These are phyloP conservation scores for Porogramme epimiltina DNA, from an alignment of 1,284 basidiomycete genomes.

Conservation along the genomic window DNA sequence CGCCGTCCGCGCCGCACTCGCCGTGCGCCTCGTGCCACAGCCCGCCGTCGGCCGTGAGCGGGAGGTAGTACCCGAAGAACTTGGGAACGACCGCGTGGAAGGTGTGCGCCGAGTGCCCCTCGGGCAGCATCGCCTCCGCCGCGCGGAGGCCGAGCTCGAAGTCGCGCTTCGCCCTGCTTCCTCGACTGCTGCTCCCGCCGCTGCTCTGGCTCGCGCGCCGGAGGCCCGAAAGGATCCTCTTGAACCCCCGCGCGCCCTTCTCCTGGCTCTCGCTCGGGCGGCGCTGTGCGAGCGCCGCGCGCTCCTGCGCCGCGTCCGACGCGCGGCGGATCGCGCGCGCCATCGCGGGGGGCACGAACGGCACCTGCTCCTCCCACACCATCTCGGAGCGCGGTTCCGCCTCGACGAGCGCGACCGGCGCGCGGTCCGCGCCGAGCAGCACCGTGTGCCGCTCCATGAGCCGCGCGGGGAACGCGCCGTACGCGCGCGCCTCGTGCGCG, in stretches of 20 bases:
- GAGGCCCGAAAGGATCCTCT: neutral
- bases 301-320: neutral
- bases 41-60: slow-evolving; percentile 20
- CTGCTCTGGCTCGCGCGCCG: neutral
- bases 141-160: slow-evolving; percentile 37
- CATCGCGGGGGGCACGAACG: neutral
- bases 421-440: neutral
- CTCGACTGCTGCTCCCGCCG: neutral
- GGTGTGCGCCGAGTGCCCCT: slow-evolving; percentile 10
- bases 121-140: slow-evolving; percentile 39
- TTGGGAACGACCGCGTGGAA: slow-evolving; percentile 43
- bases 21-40: neutral
- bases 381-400: neutral
- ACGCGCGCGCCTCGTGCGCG: slow-evolving; percentile 42
- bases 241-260: neutral
- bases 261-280: too few relatives aligned
- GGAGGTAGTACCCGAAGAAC: slow-evolving; percentile 52
- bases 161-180: neutral
- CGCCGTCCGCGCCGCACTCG: slow-evolving; percentile 1
- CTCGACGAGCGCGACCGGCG: neutral
- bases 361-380: neutral
- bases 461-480: slow-evolving; percentile 43
- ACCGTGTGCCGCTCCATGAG: slow-evolving; percentile 42
- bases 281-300: neutral
- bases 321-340: neutral